Evolutionary conservation across 495 filamentous ascomycete species (phyloP), one percentile per base, ranked within the genome.

Genomic region (Terfezia boudieri): DNA sequence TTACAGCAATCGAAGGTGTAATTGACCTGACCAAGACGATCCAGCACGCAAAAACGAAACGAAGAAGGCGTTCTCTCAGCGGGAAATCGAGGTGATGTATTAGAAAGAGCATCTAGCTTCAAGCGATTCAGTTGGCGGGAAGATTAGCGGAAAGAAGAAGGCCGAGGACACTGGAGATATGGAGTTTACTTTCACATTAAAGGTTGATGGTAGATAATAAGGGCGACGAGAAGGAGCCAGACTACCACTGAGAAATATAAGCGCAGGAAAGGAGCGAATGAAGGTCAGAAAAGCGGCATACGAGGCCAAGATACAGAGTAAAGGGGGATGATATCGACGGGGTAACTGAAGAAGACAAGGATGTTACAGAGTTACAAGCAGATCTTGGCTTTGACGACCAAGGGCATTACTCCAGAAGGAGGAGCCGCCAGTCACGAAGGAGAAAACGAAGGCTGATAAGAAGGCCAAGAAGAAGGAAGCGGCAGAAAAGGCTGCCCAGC

Each of bases 1-100:
- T 71, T 99, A 32, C 86, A 90, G 61, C 90, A 96, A 65, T 93
- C 85, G 55, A 95, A 94, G 63, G 92, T 99, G 50, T 86, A 88
- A 66, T 71, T 99, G 48, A 96, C 90, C 4, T 99, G 90, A 98
- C 62, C 82, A 81, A 58, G 84, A 94, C 51, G 92, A 99, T 62
- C 76, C 75, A 49, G 20, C 20, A 20, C 20, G 20, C 1, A 20
- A 20, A 20, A 20, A 20, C 20, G 2, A 20, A 20, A 20, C 20
- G 2, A 20, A 20, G 20, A 20, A 20, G 20, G 20, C 20, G 20
- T 20, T 20, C 20, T 20, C 20, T 20, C 20, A 20, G 20, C 20
- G 20, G 20, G 20, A 20, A 20, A 20, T 20, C 2, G 20, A 20
- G 20, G 20, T 1, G 20, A 20, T 20, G 20, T 0, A 20, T 20